Evolutionary conservation across 2,329 filamentous ascomycete genomes (phyloP), one percentile per base, ranked within the genome.

Genomic region (Phialophora chinensis): DNA sequence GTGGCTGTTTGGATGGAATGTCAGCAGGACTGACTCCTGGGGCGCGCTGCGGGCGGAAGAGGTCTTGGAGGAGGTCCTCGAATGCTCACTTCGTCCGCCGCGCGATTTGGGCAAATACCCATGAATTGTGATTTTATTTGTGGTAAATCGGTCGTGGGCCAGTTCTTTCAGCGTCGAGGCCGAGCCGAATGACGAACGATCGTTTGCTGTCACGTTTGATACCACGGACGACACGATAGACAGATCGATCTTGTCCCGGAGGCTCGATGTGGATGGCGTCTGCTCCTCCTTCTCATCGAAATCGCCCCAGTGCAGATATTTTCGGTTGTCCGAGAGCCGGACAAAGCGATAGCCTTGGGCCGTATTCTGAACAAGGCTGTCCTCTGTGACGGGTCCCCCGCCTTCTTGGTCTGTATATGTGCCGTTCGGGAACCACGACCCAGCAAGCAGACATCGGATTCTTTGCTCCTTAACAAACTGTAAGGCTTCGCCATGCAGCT

Each of bases 391-490:
- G 69, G 75, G 76, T 60, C 78, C 83, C 2, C 68, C 71, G 38
- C 60, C 62, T 25, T 72, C 66, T 73, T 72, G 80, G 75, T 75
- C 78, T 74, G 77, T 81, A 71, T 79, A 85, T 78, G 78, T 84
- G 77, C 80, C 77, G 55, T 81, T 79, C 3, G 86, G 84, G 72
- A 98, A 99, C 95, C 95, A 99, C 10, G 91, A 89, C 6, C 95
- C 95, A 72, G 92, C 86, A 3, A 98, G 85, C 47, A 99, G 82
- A 75, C 93, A 97, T 62, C 95, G 87, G 68, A 98, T 91, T 44
- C 95, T 88, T 78, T 99, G 95, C 80, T 99, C 95, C 79, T 97
- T 97, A 79, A 98, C 91, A 75, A 99, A 99, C 74, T 97, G 92
- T 62, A 97, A 81, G 11, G 94, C 93, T 78, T 99, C 95, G 73